Evolutionary conservation across 495 filamentous ascomycete genomes (phyloP).

Genomic region (Neurospora sp.): DNA sequence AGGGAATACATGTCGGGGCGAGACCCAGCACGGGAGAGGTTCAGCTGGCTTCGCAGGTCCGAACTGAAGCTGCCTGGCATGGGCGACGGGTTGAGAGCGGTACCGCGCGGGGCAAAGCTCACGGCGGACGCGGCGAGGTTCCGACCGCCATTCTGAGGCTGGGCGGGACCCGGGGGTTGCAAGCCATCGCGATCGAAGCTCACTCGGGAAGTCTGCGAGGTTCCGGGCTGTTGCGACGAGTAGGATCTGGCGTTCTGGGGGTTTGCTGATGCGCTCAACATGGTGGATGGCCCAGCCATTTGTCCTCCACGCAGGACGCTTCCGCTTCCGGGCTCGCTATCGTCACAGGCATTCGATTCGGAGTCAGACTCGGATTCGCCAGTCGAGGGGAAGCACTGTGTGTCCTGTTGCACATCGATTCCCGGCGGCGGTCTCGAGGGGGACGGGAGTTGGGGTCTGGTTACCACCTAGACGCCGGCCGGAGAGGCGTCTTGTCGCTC

Average conservation of each 20-base stretch:
- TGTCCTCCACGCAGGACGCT: constrained; percentile 31
- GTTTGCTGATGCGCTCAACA: constrained; percentile 54
- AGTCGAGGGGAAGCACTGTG: constrained; percentile 1
- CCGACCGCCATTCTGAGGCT: constrained; percentile 23
- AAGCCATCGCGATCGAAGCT: constrained; percentile 46
- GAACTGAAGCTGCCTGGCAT: constrained; percentile 90
- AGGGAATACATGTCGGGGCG: constrained; percentile 53
- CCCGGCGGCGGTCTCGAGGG: constrained; percentile 1
- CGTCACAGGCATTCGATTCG: constrained; percentile 14
- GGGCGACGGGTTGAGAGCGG: constrained; percentile 55
- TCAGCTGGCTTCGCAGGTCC: constrained; percentile 67
- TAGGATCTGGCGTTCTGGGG: constrained; percentile 52
- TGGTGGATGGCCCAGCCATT: constrained; percentile 48
- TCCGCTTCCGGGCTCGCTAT: constrained; percentile 15
- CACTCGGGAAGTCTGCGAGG: constrained; percentile 29
- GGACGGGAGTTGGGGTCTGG: constrained; percentile 1
- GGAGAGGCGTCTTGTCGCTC: not conserved
- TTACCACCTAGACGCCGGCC: not conserved
- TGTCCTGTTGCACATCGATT: constrained; percentile 3
- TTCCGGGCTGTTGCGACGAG: constrained; percentile 37
- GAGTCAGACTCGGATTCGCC: constrained; percentile 1
- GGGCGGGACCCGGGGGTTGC: constrained; percentile 26
- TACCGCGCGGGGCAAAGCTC: constrained; percentile 51
- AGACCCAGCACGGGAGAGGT: constrained; percentile 57
- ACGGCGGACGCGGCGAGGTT: constrained; percentile 50